Percentiles rank a stretch among this genome's conserved stretches.
These are phyloP conservation scores for Pachysolen tannophilus DNA, from an alignment of 805 yeast genomes.

Conservation along the genomic window DNA sequence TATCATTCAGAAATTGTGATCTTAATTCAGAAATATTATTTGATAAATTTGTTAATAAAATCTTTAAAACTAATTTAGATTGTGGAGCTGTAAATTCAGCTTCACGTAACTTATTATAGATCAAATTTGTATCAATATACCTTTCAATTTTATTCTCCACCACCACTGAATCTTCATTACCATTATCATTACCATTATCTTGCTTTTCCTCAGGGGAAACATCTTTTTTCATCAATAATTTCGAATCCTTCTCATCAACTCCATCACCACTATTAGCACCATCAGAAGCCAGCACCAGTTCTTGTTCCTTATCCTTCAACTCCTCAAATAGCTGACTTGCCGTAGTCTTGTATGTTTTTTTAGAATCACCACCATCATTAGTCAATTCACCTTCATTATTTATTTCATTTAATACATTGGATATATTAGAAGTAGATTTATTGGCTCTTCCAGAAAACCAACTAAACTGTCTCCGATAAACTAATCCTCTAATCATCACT, in stretches of 20 bases:
- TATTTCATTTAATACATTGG: conserved; percentile 6
- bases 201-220: conserved; percentile 1
- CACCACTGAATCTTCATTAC: conserved; percentile 11
- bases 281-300: too few species aligned
- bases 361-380: too few species aligned
- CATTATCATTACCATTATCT: not conserved
- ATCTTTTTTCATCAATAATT: not conserved
- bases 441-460: not conserved
- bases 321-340: conserved; percentile 7
- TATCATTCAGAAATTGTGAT: conserved; percentile 39
- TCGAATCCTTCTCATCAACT: not conserved
- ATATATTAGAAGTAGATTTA: conserved; percentile 3
- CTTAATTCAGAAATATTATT: conserved; percentile 37
- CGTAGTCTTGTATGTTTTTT: conserved; percentile 4
- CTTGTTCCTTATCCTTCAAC: conserved; percentile 1
- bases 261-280: not conserved
- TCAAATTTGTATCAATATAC: conserved; percentile 55
- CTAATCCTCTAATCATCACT: too few species aligned
- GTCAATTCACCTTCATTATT: conserved; percentile 5
- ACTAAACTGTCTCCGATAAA: too few species aligned
- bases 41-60: conserved; percentile 27
- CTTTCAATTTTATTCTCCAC: conserved; percentile 20
- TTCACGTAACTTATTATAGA: conserved; percentile 41
- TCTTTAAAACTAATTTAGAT: conserved; percentile 47
- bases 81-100: conserved; percentile 59